A percentile compares a stretch with the other conserved stretches of the same genome.
phyloP scores from a whole-genome alignment of 257 asterid genomes.

The Misopates orontium region DNA sequence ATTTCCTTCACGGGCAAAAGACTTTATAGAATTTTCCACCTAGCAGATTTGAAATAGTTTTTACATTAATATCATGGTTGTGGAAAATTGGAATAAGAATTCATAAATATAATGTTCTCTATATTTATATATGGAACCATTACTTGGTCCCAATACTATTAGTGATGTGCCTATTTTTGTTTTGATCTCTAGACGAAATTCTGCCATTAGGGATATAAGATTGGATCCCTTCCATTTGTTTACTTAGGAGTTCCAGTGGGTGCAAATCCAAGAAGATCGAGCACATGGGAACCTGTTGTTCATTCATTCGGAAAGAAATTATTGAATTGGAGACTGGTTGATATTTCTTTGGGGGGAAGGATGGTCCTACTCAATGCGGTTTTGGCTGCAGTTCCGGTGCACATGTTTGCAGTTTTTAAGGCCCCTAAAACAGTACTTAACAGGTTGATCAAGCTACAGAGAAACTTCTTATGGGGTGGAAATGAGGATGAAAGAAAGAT shows the following conservation, averaged over 20 bases:
- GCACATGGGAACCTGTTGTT: not conserved
- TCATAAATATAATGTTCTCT: no score
- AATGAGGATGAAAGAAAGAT: not conserved
- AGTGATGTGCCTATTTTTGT: no score
- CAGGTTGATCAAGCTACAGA: not conserved
- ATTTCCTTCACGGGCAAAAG: no score
- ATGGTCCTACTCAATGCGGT: not conserved
- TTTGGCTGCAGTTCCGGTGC: not conserved
- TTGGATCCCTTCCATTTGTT: not conserved
- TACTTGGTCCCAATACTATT: no score
- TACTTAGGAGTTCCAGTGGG: no score
- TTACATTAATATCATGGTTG: no score
- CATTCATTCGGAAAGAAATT: not conserved
- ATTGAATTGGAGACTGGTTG: not conserved
- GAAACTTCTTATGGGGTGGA: not conserved
- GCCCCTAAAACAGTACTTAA: not conserved
- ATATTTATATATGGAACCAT: no score
- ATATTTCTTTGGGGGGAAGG: not conserved
- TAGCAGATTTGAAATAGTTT: no score
- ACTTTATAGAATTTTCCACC: no score
- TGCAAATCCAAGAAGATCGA: not conserved
- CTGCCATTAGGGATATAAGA: no score
- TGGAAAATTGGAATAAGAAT: no score
- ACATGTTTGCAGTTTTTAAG: not conserved
- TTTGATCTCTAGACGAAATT: no score